Base-by-base conservation (phyloP, 1,139 yeast species). In the Hyphopichia burtonii region DNA sequence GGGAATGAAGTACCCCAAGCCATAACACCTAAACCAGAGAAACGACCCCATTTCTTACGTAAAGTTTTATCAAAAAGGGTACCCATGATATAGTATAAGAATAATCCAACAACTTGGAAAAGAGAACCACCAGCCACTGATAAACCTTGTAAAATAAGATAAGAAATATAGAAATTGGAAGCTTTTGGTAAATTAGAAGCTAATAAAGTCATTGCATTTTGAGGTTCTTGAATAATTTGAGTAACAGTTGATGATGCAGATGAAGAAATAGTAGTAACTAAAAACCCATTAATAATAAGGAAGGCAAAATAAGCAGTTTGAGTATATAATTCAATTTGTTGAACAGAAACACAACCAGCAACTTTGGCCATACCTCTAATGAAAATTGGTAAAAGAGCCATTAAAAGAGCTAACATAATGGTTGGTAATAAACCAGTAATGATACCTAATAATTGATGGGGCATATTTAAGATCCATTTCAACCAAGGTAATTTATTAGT, bases 1-100 rank as follows among this genome's bases (percentile, higher is more conserved):
- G 97, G 97, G 76, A 86, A 91, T 2, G 82, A 71, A 1, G 96
- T 86, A 47, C 99, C 99, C 95, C 96, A 93, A 16, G 80, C 73
- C 54, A 85, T 75, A 2, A 79, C 58, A 10, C 83, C 80, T 50
- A 93, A 68, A 2, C 73, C 73, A 49, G 78, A 74, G 64, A 78
- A 84, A 56, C 98, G 78, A 37, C 59, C 71, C 86, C 87, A 90
- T 67, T 86, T 86, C 76, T 89, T 89, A 57, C 98, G 76, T 37
- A 96, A 90, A 3, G 98, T 89, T 38, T 67, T 70, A 57, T 93
- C 98, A 40, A 91, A 70, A 12, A 88, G 17, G 28, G 65, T 57
- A 15, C 96, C 91, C 48, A 91, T 66, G 20, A 85, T 67, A 57
- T 86, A 82, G 61, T 79, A 88, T 46, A 89, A 62, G 52, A 86